Conservation (phyloP, 768 basidiomycete species). For the Pleurotus tuoliensis region DNA sequence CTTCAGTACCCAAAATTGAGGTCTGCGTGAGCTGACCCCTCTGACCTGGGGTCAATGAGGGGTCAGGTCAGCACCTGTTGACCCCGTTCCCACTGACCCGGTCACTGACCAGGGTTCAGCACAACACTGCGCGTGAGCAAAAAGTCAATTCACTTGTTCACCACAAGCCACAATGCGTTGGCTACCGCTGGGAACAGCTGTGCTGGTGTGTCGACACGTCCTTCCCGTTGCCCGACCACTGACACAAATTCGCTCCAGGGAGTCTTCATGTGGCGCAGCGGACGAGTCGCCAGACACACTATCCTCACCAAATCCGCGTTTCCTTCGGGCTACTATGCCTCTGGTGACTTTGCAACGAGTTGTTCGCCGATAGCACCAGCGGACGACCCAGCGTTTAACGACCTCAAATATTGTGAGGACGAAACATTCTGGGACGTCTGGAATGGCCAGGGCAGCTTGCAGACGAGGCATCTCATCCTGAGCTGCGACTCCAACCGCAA, state of each 20-base stretch:
- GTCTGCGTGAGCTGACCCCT: no score
- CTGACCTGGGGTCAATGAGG: no score
- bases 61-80: no score
- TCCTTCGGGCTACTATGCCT: slow-evolving; percentile 46
- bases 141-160: no score
- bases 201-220: background rate
- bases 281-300: slow-evolving; percentile 33
- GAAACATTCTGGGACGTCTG: slow-evolving; percentile 60
- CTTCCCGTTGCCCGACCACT: no score
- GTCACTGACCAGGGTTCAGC: no score
- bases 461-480: slow-evolving; percentile 42
- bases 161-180: background rate
- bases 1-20: no score
- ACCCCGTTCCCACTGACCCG: no score
- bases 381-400: slow-evolving; percentile 25
- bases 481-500: slow-evolving; percentile 54
- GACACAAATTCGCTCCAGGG: slow-evolving; percentile 25
- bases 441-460: slow-evolving; percentile 31
- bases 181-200: background rate
- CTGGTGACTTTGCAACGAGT: slow-evolving; percentile 42
- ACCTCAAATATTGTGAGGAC: slow-evolving; percentile 60
- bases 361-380: slow-evolving; percentile 38
- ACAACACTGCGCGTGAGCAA: no score
- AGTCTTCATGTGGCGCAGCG: slow-evolving; percentile 40
- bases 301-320: slow-evolving; percentile 40